These are phyloP conservation scores for Hyaloscypha variabilis DNA, from an alignment of 495 filamentous ascomycete species.

Conservation along the genomic window DNA sequence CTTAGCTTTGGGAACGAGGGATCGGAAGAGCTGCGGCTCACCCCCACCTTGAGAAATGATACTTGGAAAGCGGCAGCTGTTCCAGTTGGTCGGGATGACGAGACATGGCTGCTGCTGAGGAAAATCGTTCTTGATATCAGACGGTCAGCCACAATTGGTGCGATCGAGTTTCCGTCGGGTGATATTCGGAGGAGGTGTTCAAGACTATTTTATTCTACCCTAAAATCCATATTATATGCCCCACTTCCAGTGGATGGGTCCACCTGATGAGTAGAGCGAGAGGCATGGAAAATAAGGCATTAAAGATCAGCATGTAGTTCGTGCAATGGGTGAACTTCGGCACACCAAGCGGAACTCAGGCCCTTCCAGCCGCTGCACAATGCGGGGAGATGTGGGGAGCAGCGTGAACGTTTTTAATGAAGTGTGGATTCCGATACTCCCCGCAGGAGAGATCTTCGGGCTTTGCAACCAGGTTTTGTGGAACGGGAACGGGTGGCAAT, in stretches of 20 bases:
- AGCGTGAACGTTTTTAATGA: neutral
- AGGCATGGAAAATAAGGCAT: neutral
- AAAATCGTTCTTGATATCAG: neutral
- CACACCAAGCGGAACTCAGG: neutral
- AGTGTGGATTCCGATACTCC: neutral
- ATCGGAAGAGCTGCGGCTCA: too few species aligned
- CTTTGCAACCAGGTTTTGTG: neutral
- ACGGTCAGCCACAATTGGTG: slow-evolving; percentile 2
- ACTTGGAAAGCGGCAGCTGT: neutral
- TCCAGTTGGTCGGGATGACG: neutral
- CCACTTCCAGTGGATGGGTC: neutral
- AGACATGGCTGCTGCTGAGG: neutral
- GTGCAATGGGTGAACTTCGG: neutral
- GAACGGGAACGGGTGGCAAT: neutral
- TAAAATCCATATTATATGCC: neutral
- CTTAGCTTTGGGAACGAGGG: neutral
- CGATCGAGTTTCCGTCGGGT: neutral
- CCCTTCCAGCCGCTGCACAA: neutral
- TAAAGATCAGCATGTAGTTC: neutral
- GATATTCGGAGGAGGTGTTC: neutral
- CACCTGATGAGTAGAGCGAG: neutral
- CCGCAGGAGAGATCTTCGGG: neutral
- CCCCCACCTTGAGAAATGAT: neutral
- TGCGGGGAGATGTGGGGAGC: neutral
- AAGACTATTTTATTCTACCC: neutral